Evolutionary conservation across 148 eudicot genomes (phyloP).

Genomic region (Vaccinium corymbosum): DNA sequence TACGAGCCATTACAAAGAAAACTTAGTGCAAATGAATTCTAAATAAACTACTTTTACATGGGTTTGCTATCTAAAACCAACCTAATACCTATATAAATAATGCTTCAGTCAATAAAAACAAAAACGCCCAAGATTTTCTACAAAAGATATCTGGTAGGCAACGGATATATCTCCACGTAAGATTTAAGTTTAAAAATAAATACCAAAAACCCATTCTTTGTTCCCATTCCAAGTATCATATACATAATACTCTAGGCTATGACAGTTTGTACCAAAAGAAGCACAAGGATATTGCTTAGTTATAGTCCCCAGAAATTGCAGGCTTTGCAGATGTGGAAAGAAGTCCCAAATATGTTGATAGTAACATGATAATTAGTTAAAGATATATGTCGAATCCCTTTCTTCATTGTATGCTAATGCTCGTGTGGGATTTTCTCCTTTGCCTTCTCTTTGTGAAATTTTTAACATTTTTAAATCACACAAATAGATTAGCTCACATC

Average conservation of each 20-base stretch:
- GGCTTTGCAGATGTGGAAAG: neutral
- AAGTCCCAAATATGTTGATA: neutral
- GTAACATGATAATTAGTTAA: neutral
- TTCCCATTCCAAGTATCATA: neutral
- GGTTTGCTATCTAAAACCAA: neutral
- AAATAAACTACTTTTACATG: neutral
- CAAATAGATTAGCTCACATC: conserved; percentile 1
- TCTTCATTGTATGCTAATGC: neutral
- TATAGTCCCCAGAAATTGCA: neutral
- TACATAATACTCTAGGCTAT: neutral
- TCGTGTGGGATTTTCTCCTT: conserved; percentile 1
- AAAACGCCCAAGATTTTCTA: neutral
- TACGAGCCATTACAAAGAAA: neutral
- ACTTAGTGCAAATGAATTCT: neutral
- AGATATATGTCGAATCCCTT: neutral
- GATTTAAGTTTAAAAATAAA: neutral
- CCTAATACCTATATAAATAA: neutral
- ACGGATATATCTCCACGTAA: neutral
- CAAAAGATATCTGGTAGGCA: neutral
- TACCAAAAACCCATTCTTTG: neutral
- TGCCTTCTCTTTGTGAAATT: conserved; percentile 3
- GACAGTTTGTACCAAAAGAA: neutral
- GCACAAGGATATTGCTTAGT: neutral
- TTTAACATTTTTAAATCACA: neutral
- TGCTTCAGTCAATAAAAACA: neutral